These are phyloP conservation scores for Trichocomaceae sp. DNA, from an alignment of 2,329 filamentous ascomycete genomes.

Conservation along the genomic window DNA sequence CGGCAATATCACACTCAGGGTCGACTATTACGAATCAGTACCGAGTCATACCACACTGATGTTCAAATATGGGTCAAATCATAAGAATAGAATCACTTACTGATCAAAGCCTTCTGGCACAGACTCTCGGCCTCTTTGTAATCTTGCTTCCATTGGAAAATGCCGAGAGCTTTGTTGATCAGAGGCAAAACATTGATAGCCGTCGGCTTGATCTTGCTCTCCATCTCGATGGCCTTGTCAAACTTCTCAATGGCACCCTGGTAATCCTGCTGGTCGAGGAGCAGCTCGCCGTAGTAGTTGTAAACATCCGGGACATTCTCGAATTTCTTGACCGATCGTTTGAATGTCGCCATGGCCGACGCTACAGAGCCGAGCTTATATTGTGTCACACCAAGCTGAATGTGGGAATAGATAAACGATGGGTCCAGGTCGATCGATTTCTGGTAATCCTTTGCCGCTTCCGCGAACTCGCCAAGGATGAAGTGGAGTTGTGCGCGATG, in stretches of 20 bases:
- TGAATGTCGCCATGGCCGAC: conserved; percentile 97
- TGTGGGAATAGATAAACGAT: conserved; percentile 98
- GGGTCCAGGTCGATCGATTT: conserved; percentile 96
- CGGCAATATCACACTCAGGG: conserved; percentile 96
- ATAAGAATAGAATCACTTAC: conserved; percentile 51
- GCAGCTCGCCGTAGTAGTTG: conserved; percentile 97
- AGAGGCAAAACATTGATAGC: conserved; percentile 96
- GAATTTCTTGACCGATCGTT: conserved; percentile 97
- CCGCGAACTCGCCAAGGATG: conserved; percentile 87
- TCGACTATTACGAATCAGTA: conserved; percentile 59
- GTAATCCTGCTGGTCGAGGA: conserved; percentile 94
- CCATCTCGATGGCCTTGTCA: conserved; percentile 96
- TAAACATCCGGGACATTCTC: conserved; percentile 94
- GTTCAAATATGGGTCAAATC: neutral
- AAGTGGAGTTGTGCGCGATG: conserved; percentile 98
- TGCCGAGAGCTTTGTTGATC: conserved; percentile 94
- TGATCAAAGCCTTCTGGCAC: conserved; percentile 94
- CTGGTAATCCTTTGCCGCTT: conserved; percentile 97
- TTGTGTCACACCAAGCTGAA: conserved; percentile 96
- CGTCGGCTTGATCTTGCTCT: conserved; percentile 87
- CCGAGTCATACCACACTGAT: neutral
- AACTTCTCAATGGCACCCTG: conserved; percentile 96
- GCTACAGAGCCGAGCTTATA: conserved; percentile 99
- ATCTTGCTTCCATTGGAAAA: conserved; percentile 98
- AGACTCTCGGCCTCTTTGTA: conserved; percentile 91